phyloP scores from a whole-genome alignment of 1,284 basidiomycete species.

The Tilletia caries region DNA sequence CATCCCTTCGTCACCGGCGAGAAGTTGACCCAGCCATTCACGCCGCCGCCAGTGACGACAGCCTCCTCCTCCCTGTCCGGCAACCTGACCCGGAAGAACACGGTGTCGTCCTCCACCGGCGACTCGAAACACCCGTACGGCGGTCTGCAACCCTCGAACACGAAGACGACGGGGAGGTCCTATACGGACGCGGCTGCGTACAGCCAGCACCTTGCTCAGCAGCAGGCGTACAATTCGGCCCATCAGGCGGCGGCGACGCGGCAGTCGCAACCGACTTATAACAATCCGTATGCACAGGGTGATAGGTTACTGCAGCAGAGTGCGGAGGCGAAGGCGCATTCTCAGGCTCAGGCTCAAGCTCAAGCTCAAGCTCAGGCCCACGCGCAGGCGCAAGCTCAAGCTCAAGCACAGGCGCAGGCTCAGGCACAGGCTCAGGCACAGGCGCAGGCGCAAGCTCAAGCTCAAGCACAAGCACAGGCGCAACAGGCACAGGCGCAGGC shows the following conservation, averaged over 20 bases:
- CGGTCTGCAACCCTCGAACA: conserved; percentile 67
- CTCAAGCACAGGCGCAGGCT: conserved; percentile 30
- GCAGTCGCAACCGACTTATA: conserved; percentile 53
- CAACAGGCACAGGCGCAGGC: conserved; percentile 21
- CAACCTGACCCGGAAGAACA: neutral
- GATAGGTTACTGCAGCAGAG: conserved; percentile 24
- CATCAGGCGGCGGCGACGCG: conserved; percentile 27
- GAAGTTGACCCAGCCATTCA: conserved; percentile 63
- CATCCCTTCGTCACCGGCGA: conserved; percentile 99
- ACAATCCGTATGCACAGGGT: conserved; percentile 45
- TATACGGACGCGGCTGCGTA: conserved; percentile 90
- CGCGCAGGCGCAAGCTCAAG: conserved; percentile 31
- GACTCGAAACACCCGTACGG: conserved; percentile 82
- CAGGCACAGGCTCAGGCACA: conserved; percentile 28
- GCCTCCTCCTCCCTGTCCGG: neutral
- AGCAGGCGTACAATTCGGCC: conserved; percentile 80
- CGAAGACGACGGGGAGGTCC: conserved; percentile 64
- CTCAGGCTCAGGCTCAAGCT: conserved; percentile 30
- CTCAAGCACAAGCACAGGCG: conserved; percentile 32
- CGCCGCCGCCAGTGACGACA: conserved; percentile 39
- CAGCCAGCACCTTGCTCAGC: conserved; percentile 88
- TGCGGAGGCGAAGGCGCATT: conserved; percentile 23
- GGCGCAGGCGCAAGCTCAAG: conserved; percentile 25
- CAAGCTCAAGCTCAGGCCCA: conserved; percentile 32
- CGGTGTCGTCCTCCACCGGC: neutral